Percentiles rank a stretch among this genome's conserved stretches.
Conservation (phyloP, 352 stramenopile genomes). For the Globisporangium perplexum region DNA sequence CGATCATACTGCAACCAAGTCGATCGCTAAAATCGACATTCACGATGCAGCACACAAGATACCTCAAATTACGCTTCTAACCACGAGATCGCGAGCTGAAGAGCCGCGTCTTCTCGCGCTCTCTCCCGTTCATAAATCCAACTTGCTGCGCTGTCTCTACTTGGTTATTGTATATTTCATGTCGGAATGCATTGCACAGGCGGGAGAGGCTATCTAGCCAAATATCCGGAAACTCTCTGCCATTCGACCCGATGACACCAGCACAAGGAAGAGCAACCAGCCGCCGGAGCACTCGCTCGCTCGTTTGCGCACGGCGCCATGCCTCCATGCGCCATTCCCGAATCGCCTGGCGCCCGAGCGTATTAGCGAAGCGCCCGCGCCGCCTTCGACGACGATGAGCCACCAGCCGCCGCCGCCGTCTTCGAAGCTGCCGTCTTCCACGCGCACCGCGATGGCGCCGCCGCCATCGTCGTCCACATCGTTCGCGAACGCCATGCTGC, state of each 20-base stretch:
- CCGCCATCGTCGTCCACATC: slow-evolving; percentile 1
- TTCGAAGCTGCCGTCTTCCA: slow-evolving; percentile 2
- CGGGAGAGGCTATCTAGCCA: background rate
- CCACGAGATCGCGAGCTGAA: background rate
- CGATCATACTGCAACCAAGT: background rate
- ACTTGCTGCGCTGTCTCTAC: background rate
- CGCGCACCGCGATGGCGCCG: background rate
- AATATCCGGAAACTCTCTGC: background rate
- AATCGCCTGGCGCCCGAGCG: background rate
- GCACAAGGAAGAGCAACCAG: too few relatives aligned
- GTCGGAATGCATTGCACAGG: background rate
- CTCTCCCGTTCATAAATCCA: background rate
- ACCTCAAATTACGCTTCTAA: background rate
- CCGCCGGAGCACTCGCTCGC: too few relatives aligned
- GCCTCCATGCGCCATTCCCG: background rate
- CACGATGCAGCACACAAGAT: background rate
- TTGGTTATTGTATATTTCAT: background rate
- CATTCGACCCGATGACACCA: background rate
- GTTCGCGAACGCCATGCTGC: slow-evolving; percentile 3
- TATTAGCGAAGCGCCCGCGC: background rate
- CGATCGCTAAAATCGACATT: background rate
- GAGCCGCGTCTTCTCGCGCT: background rate
- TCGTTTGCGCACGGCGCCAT: background rate
- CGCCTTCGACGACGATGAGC: slow-evolving; percentile 4
- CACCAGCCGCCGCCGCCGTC: slow-evolving; percentile 3